Conservation (phyloP, 257 asterid genomes). For the Penstemon newberryi region DNA sequence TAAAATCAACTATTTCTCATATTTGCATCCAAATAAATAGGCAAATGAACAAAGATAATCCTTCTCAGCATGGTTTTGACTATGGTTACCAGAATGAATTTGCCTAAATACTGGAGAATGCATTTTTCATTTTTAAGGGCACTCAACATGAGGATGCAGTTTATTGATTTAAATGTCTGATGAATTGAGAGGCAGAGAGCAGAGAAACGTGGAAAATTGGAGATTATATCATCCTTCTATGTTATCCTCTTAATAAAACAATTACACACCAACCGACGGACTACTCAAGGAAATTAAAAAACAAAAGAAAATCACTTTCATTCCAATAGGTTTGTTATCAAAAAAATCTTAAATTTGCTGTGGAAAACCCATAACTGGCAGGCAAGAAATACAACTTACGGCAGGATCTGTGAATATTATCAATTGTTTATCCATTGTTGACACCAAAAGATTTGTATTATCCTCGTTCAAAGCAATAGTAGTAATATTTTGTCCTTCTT, state of each 20-base stretch:
- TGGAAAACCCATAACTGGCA: conserved; percentile 10
- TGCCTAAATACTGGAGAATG: neutral
- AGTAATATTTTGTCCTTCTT: conserved; percentile 76
- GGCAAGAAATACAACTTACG: conserved; percentile 53
- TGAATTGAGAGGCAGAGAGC: neutral
- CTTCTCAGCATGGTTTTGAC: neutral
- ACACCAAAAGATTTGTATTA: conserved; percentile 83
- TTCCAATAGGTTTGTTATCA: neutral
- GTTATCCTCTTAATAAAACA: conserved; percentile 5
- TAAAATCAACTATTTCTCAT: neutral
- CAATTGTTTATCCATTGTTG: conserved; percentile 84
- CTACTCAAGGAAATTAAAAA: neutral
- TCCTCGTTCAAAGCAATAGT: conserved; percentile 77
- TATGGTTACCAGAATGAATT: neutral
- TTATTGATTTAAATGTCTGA: neutral
- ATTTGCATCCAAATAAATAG: conserved; percentile 20
- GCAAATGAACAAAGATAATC: conserved; percentile 1
- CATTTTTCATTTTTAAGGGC: neutral
- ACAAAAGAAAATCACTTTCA: neutral
- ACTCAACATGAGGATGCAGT: conserved; percentile 10
- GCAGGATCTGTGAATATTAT: conserved; percentile 92
- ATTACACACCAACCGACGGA: neutral
- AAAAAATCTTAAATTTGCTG: conserved; percentile 1
- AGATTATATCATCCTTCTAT: neutral
- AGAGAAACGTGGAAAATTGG: neutral